A percentile compares a stretch with the other conserved stretches of the same genome.
Evolutionary conservation across 2,329 filamentous ascomycete species (phyloP).

Genomic region (Rhynchosporium agropyri): DNA sequence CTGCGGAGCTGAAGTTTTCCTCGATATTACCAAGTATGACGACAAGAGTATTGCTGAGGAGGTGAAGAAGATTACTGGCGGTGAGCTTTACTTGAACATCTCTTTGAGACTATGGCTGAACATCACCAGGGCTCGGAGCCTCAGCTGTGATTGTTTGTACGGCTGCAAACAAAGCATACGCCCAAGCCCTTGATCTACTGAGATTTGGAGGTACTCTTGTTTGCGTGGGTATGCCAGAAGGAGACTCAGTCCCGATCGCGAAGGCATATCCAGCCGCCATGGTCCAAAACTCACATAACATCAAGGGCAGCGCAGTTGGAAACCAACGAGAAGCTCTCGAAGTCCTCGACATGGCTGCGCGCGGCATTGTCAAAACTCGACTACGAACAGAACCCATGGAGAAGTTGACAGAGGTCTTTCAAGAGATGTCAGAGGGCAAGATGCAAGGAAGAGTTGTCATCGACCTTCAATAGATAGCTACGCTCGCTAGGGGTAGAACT

Average conservation of each 20-base stretch:
- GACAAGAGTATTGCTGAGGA: constrained; percentile 55
- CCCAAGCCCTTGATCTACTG: constrained; percentile 51
- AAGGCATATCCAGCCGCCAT: constrained; percentile 48
- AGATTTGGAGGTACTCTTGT: constrained; percentile 54
- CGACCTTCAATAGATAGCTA: constrained; percentile 42
- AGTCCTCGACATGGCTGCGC: constrained; percentile 50
- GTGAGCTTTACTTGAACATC: constrained; percentile 34
- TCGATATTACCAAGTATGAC: constrained; percentile 59
- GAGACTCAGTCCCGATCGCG: constrained; percentile 48
- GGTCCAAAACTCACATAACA: constrained; percentile 48
- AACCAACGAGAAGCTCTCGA: constrained; percentile 54
- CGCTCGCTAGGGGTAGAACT: background rate
- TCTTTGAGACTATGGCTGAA: background rate
- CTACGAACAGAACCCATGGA: constrained; percentile 51
- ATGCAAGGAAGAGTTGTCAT: constrained; percentile 52
- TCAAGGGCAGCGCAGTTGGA: constrained; percentile 54
- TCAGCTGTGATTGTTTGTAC: constrained; percentile 58
- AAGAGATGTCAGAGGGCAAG: constrained; percentile 48
- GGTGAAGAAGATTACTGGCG: constrained; percentile 58
- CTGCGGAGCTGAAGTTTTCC: constrained; percentile 67
- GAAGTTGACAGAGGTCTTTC: constrained; percentile 49
- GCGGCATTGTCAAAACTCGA: constrained; percentile 51
- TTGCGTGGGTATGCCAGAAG: constrained; percentile 55
- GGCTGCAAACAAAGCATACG: constrained; percentile 53
- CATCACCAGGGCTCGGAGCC: constrained; percentile 22